Evolutionary conservation across 805 yeast species (phyloP), one percentile per base, ranked within the genome.

Genomic region (Cyberlindnera bimundalis): DNA sequence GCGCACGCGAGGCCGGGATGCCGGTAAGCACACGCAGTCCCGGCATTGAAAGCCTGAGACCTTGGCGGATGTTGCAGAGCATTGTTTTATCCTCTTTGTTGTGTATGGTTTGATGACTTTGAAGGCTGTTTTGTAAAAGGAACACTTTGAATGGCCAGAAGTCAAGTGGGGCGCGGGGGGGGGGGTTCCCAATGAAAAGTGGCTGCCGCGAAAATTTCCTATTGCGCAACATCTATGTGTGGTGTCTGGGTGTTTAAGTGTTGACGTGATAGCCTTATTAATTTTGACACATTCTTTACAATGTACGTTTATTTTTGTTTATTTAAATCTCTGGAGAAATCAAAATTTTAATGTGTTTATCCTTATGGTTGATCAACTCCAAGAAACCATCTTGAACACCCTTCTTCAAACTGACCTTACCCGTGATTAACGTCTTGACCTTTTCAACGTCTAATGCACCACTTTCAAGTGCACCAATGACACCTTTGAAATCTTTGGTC

Each of bases 341-440:
- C 45, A 71, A 54, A 29, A 71, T 66, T 61, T 71, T 71, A 45
- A 71, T 68, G 46, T 71, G 74, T 28, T 56, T 66, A 29, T 67
- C 74, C 49, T 71, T 71, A 48, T 71, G 60, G 39, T 60, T 50
- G 29, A 68, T 53, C 50, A 71, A 54, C 46, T 71, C 75, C 18
- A 56, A 39, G 47, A 70, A 69, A 4, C 77, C 77, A 15, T 54
- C 52, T 27, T 65, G 61, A 20, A 71, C 67, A 20, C 68, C 74
- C 34, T 68, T 62, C 42, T 60, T 60, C 35, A 71, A 53, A 14
- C 53, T 50, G 15, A 70, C 66, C 35, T 61, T 67, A 3, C 65
- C 64, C 8, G 74, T 67, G 40, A 71, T 70, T 39, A 71, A 50
- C 9, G 48, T 40, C 40, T 52, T 58, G 6, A 67, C 60, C 44